Conservation (phyloP, 2,329 filamentous ascomycete genomes). For the Fusarium virguliforme region DNA sequence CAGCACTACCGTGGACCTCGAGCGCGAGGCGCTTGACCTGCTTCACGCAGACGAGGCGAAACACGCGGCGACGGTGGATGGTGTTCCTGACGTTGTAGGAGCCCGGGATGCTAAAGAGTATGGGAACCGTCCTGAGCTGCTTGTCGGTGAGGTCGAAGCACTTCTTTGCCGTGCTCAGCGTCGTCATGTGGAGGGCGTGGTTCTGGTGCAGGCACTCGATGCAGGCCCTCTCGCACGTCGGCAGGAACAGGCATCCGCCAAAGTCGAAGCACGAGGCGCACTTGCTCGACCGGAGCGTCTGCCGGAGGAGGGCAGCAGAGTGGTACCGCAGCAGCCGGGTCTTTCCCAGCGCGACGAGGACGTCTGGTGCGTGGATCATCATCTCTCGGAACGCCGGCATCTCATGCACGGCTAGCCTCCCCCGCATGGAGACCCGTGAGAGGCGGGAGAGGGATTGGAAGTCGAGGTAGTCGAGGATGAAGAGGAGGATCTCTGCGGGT, state of each 20-base stretch:
- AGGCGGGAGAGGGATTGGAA: conserved; percentile 47
- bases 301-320: conserved; percentile 36
- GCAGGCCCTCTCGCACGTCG: conserved; percentile 52
- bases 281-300: conserved; percentile 35
- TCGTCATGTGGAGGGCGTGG: conserved; percentile 41
- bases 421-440: conserved; percentile 40
- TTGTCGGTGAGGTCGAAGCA: conserved; percentile 38
- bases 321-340: conserved; percentile 39
- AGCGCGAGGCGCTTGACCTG: conserved; percentile 45
- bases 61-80: background rate
- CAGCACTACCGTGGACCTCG: conserved; percentile 38
- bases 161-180: conserved; percentile 18
- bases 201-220: conserved; percentile 47
- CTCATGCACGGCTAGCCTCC: conserved; percentile 39
- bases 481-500: conserved; percentile 40
- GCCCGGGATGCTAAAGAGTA: conserved; percentile 35
- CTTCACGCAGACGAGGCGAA: conserved; percentile 44
- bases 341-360: conserved; percentile 37
- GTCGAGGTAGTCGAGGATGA: conserved; percentile 46
- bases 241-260: conserved; percentile 51
- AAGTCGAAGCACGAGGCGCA: conserved; percentile 51
- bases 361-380: conserved; percentile 56
- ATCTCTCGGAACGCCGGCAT: conserved; percentile 58
- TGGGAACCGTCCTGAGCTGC: conserved; percentile 30
- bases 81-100: conserved; percentile 25